Conservation (phyloP, 441 rosid genomes). For the Kokia cookei region DNA sequence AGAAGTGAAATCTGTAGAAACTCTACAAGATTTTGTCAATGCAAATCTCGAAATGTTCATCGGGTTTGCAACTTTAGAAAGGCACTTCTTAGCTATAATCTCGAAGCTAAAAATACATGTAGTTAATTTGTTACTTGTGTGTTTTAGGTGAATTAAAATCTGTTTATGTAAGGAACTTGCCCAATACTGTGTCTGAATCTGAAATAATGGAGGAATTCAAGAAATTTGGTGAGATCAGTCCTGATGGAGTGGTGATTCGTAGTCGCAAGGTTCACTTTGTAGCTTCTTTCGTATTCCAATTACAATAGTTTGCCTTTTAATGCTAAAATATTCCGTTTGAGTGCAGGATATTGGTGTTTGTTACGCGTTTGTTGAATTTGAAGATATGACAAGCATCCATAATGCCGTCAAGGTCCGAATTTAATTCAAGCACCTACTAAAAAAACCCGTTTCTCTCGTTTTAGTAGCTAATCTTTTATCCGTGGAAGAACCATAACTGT, state of each 20-base stretch:
- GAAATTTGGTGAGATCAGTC: conserved; percentile 51
- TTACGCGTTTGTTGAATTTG: conserved; percentile 76
- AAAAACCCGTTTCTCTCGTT: background rate
- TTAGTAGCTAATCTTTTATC: background rate
- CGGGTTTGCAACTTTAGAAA: background rate
- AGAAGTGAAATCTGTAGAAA: background rate
- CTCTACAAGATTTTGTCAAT: background rate
- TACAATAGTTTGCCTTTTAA: background rate
- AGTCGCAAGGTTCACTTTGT: conserved; percentile 54
- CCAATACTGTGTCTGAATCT: conserved; percentile 41
- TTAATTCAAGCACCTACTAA: background rate
- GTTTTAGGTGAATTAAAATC: conserved; percentile 59
- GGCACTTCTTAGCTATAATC: background rate
- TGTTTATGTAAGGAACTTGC: conserved; percentile 62
- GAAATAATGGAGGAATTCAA: conserved; percentile 71
- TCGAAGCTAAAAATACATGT: background rate
- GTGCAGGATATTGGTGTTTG: conserved; percentile 69
- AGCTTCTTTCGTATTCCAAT: background rate
- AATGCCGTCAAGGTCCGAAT: conserved; percentile 51
- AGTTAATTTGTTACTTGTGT: conserved; percentile 5
- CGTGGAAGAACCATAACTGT: background rate
- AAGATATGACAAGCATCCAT: conserved; percentile 55
- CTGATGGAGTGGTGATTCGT: conserved; percentile 61
- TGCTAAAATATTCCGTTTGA: conserved; percentile 7
- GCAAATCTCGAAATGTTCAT: background rate